Evolutionary conservation across 1,284 basidiomycete species (phyloP).

Genomic region (Tremellales sp.): DNA sequence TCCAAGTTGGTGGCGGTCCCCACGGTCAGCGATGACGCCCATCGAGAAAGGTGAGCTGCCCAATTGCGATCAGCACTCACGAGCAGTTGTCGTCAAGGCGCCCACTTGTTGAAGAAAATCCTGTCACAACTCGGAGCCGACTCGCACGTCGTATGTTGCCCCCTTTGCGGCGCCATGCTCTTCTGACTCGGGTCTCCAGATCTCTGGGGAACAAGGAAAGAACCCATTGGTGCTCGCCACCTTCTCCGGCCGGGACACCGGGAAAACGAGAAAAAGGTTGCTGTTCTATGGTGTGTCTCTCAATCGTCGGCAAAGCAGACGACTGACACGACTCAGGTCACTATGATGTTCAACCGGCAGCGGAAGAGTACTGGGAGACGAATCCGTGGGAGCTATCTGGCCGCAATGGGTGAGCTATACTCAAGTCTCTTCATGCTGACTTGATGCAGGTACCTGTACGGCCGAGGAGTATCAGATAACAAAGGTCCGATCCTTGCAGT

Average conservation of each 20-base stretch:
- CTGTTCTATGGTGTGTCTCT: conserved; percentile 69
- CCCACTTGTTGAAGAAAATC: conserved; percentile 83
- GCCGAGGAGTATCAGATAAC: conserved; percentile 84
- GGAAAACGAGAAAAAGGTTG: conserved; percentile 57
- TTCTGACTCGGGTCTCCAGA: conserved; percentile 7
- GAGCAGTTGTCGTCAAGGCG: conserved; percentile 71
- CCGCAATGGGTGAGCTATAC: conserved; percentile 61
- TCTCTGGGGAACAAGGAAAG: conserved; percentile 54
- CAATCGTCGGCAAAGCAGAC: conserved; percentile 1
- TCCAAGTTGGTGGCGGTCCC: conserved; percentile 83
- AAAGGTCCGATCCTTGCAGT: conserved; percentile 91
- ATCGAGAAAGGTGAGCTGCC: conserved; percentile 65
- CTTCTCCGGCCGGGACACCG: conserved; percentile 60
- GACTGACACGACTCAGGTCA: conserved; percentile 55
- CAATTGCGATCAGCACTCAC: neutral
- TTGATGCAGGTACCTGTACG: conserved; percentile 68
- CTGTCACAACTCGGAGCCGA: conserved; percentile 78
- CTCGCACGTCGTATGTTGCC: conserved; percentile 60
- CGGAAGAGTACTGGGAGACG: conserved; percentile 69
- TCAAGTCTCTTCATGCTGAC: neutral
- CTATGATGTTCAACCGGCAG: conserved; percentile 86
- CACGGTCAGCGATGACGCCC: conserved; percentile 69
- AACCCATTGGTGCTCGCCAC: conserved; percentile 84
- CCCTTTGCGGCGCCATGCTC: neutral
- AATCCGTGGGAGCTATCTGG: conserved; percentile 81